Conservation (phyloP, 176 grass and related monocot genomes). For the Hyparrhenia diplandra region DNA sequence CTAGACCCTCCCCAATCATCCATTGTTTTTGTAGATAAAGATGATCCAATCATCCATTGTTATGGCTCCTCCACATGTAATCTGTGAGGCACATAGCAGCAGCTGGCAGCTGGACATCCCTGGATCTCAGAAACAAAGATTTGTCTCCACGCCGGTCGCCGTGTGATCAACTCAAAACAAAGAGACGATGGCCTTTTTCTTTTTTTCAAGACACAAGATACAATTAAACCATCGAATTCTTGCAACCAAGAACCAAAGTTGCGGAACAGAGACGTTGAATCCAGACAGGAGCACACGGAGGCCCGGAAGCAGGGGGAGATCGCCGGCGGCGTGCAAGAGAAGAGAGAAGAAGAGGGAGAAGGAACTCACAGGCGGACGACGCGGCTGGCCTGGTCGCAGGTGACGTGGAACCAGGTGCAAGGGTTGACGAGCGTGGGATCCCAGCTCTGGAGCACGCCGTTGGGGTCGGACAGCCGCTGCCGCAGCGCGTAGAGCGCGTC, state of each 20-base stretch:
- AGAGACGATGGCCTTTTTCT: neutral
- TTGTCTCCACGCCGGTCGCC: neutral
- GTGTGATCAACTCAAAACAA: neutral
- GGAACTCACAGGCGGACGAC: constrained; percentile 74
- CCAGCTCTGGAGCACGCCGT: constrained; percentile 96
- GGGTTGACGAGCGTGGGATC: constrained; percentile 90
- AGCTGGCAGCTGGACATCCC: too few relatives aligned
- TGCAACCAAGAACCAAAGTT: neutral
- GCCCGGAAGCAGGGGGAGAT: neutral
- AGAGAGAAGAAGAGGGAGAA: neutral
- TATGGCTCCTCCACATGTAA: neutral
- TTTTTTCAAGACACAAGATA: neutral
- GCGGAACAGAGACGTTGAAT: neutral
- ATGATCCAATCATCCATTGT: too few relatives aligned
- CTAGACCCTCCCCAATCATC: neutral
- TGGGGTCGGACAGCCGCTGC: constrained; percentile 69
- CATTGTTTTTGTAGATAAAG: neutral
- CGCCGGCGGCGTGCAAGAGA: neutral
- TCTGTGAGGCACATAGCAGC: neutral
- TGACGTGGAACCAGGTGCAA: constrained; percentile 99
- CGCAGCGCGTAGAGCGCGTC: constrained; percentile 82
- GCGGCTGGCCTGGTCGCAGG: constrained; percentile 68
- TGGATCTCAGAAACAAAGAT: neutral
- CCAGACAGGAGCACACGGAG: neutral
- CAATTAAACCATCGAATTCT: neutral